Conservation (phyloP, 2,329 filamentous ascomycete genomes). For the Curvularia eragrostidis region DNA sequence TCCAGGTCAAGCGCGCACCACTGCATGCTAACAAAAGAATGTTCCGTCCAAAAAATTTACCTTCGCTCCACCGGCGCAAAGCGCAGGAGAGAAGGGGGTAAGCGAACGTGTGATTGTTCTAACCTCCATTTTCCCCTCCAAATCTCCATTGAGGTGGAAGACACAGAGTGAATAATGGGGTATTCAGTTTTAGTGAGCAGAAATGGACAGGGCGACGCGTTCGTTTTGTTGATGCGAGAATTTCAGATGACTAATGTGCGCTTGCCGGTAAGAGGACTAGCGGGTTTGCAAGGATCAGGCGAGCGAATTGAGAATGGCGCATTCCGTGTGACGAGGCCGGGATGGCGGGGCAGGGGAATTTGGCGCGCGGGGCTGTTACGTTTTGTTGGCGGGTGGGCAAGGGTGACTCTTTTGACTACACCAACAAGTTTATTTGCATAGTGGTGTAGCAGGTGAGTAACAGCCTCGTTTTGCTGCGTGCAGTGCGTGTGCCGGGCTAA, state of each 20-base stretch:
- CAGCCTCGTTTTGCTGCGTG: background rate
- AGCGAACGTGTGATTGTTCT: constrained; percentile 61
- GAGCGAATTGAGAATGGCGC: constrained; percentile 27
- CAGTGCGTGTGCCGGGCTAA: constrained; percentile 12
- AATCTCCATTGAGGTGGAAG: constrained; percentile 62
- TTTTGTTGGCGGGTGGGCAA: constrained; percentile 16
- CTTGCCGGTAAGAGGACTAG: constrained; percentile 20
- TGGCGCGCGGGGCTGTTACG: constrained; percentile 17
- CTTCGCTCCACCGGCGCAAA: constrained; percentile 51
- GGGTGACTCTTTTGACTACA: constrained; percentile 22
- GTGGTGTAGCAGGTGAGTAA: constrained; percentile 9
- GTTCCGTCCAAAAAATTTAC: constrained; percentile 57
- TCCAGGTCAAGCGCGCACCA: background rate
- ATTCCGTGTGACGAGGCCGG: constrained; percentile 25
- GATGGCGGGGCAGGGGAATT: constrained; percentile 26
- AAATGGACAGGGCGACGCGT: constrained; percentile 27
- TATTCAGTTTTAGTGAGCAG: constrained; percentile 50
- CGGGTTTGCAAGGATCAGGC: background rate
- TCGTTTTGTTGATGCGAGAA: constrained; percentile 21
- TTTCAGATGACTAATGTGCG: constrained; percentile 37
- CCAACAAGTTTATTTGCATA: background rate
- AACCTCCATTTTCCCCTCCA: constrained; percentile 74
- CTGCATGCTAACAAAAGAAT: constrained; percentile 29
- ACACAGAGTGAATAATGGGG: constrained; percentile 71
- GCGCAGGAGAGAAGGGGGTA: constrained; percentile 62